A percentile compares a stretch with the other conserved stretches of the same genome.
These are phyloP conservation scores for Alectoria sarmentosa DNA, from an alignment of 495 filamentous ascomycete genomes.

Conservation along the genomic window DNA sequence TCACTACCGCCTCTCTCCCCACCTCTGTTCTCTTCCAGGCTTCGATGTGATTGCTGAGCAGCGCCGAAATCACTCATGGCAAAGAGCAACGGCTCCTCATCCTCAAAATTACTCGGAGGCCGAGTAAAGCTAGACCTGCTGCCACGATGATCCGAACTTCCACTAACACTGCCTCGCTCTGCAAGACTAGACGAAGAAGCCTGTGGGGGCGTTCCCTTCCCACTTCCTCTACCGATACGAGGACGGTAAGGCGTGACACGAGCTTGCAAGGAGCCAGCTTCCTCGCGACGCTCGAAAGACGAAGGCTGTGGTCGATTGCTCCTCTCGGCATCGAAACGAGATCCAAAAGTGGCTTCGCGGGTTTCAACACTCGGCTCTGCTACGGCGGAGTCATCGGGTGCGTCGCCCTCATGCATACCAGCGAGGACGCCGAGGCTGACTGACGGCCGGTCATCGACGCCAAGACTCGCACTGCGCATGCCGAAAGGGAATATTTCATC, in stretches of 20 bases:
- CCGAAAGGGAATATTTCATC: constrained; percentile 59
- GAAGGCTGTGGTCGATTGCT: constrained; percentile 39
- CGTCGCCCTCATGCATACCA: constrained; percentile 35
- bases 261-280: constrained; percentile 9
- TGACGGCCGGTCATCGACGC: constrained; percentile 57
- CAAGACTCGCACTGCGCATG: constrained; percentile 71
- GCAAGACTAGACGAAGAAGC: constrained; percentile 38
- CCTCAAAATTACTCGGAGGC: constrained; percentile 39
- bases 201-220: constrained; percentile 30
- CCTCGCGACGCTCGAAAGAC: constrained; percentile 17
- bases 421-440: constrained; percentile 51
- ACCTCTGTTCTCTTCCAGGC: constrained; percentile 61
- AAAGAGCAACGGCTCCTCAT: constrained; percentile 80
- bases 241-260: constrained; percentile 28
- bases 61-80: constrained; percentile 78
- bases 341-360: constrained; percentile 35
- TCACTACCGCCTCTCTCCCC: constrained; percentile 35
- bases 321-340: constrained; percentile 38
- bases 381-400: constrained; percentile 16
- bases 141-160: constrained; percentile 38
- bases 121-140: constrained; percentile 40
- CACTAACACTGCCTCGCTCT: constrained; percentile 47
- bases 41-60: constrained; percentile 53
- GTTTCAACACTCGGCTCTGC: constrained; percentile 21
- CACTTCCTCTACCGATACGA: constrained; percentile 30